Base-by-base conservation (phyloP, 345 rosid species). In the Eucalyptus regnans region DNA sequence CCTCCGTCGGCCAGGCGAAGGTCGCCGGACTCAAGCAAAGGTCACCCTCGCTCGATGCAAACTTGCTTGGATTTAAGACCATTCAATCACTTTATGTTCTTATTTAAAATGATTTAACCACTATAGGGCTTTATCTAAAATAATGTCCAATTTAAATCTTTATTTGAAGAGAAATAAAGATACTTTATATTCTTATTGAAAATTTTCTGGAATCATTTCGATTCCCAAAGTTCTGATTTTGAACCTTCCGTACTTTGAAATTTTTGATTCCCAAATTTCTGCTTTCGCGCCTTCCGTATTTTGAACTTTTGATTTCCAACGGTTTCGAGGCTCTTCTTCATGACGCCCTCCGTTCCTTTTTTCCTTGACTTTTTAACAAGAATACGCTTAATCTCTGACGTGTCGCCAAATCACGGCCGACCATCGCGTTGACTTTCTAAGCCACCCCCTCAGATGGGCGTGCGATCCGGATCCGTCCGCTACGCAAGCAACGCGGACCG, bases 1-100 rank as follows among this genome's bases (percentile, higher is more conserved):
- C 58, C 58, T 52, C 2, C 0, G 0, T 52, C 1, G 2, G 4
- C 9, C 4, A 18, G 0, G 23, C 0, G 0, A 52, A 52, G 56
- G 56, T 52, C 0, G 0, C 2, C 0, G 2, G 0, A 52, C 9
- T 52, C 9, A 18, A 52, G 9, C 56, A 52, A 52, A 52, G 9
- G 56, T 52, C 56, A 52, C 2, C 4, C 58, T 52, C 4, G 0
- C 23, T 2, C 2, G 0, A 18, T 52, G 58, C 1, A 2, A 4
- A 8, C 23, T 52, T 52, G 58, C 23, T 52, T 52, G 9, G 23
- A 52, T 52, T 17, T 7, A 52, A 52, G 56, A 52, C 2, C 17
- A 52, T 52, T 52, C 0, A 0, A 52, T 1, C 1, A 52, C 56
- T 18, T 52, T 52, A 52, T 9, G 0, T 52, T 7, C 0, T 52